Base-by-base conservation (phyloP, 257 asterid genomes). In the Solanum clarkiae region DNA sequence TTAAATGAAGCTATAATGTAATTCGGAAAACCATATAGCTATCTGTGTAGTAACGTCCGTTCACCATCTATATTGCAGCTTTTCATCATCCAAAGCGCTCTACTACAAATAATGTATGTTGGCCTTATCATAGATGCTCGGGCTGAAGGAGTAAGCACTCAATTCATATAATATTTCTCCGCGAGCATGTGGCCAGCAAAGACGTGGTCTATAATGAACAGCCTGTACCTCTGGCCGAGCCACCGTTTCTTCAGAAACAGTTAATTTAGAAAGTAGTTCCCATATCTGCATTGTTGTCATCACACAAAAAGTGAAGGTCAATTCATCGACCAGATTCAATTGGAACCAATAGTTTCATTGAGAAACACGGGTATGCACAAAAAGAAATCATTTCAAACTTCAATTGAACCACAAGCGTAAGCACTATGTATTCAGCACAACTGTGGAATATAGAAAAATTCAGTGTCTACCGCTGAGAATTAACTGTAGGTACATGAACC, bases 201-300 rank as follows among this genome's bases (percentile, higher is more conserved):
- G 90, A 40, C 95, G 97, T 85, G 92, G 94, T 86, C 94, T 92
- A 65, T 90, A 93, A 86, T 86, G 91, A 84, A 91, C 93, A 56
- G 91, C 88, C 83, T 91, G 90, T 86, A 93, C 98, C 86, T 96
- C 98, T 9, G 94, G 95, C 81, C 94, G 89, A 84, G 93, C 94
- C 57, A 96, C 98, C 85, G 93, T 98, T 88, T 96, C 99, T 89
- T 96, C 99, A 54, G 93, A 87, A 66, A 96, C 98, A 51, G 98
- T 98, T 88, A 96, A 98, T 90, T 96, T 98, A 44, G 98, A 98
- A 72, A 95, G 94, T 90, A 95, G 97, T 89, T 95, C 98, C 71
- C 93, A 85, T 42, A 93, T 92, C 99, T 95, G 82, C 88, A 90
- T 77, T 42, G 71, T 68, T 60, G 72, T 49, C 13, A 60, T 57